These are phyloP conservation scores for Udeniomyces megalosporus DNA, from an alignment of 768 basidiomycete genomes.

Conservation along the genomic window DNA sequence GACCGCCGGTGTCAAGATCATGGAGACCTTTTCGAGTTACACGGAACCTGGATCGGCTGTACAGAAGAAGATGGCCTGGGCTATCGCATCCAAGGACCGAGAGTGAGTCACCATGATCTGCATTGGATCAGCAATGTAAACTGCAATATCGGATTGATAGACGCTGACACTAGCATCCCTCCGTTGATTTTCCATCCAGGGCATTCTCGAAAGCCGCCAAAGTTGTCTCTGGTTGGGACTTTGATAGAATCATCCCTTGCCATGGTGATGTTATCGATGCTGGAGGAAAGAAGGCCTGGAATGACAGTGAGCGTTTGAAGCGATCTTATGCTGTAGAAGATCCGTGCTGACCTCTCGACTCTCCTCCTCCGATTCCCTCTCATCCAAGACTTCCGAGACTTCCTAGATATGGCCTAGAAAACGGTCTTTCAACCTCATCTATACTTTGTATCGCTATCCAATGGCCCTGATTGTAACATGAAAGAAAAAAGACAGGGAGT, in stretches of 20 bases:
- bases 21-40: not conserved
- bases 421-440: no score
- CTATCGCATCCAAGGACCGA: not conserved
- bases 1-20: not conserved
- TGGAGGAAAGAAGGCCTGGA: slow-evolving; percentile 32
- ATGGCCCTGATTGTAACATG: no score
- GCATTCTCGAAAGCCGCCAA: slow-evolving; percentile 32
- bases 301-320: no score
- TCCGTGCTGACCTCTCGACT: no score
- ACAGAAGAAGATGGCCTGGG: not conserved
- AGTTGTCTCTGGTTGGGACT: slow-evolving; percentile 51
- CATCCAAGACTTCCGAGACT: not conserved
- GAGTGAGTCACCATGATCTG: not conserved
- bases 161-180: not conserved
- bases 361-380: no score
- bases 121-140: not conserved
- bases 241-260: slow-evolving; percentile 40
- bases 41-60: not conserved
- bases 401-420: not conserved
- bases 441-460: no score
- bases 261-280: slow-evolving; percentile 48
- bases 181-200: not conserved
- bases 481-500: no score
- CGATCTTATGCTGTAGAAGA: no score
- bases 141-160: not conserved